Evolutionary conservation across 352 stramenopile species (phyloP).

Genomic region (Pythium folliculosum): DNA sequence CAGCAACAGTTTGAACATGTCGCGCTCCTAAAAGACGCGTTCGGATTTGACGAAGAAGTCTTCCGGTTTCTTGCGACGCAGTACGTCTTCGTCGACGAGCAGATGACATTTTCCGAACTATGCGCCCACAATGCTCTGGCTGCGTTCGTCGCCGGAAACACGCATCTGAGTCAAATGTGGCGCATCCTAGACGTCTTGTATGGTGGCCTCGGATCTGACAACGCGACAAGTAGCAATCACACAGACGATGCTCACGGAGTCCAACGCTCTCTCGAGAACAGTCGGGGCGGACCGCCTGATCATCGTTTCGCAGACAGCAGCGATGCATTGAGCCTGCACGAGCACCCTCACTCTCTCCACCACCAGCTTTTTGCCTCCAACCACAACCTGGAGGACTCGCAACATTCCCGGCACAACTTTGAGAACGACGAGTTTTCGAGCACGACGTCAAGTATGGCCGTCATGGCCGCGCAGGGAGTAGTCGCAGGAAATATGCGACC

Average conservation of each 20-base stretch:
- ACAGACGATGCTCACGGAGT: conserved; percentile 8
- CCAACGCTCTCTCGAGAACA: conserved; percentile 21
- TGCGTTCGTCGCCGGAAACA: conserved; percentile 70
- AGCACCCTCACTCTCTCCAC: conserved; percentile 17
- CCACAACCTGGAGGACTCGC: conserved; percentile 25
- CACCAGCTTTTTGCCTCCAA: neutral
- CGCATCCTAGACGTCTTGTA: conserved; percentile 83
- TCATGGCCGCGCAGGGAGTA: conserved; percentile 11
- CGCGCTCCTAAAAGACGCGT: conserved; percentile 72
- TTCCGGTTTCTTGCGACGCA: conserved; percentile 83
- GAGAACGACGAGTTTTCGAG: conserved; percentile 35
- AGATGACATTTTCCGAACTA: conserved; percentile 66
- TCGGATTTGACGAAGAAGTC: conserved; percentile 85
- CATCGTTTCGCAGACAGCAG: conserved; percentile 9
- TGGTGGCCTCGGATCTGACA: conserved; percentile 30
- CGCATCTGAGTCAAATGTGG: conserved; percentile 85
- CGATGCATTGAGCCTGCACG: conserved; percentile 10
- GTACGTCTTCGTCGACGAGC: conserved; percentile 49
- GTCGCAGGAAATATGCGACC: conserved; percentile 1
- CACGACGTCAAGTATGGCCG: conserved; percentile 34
- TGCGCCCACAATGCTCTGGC: conserved; percentile 84
- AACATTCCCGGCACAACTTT: conserved; percentile 27
- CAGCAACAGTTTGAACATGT: conserved; percentile 69
- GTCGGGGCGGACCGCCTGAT: conserved; percentile 24
- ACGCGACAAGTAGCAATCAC: neutral